These are phyloP conservation scores for Drosera spatulata DNA, from an alignment of 179 eudicot species.

Conservation along the genomic window DNA sequence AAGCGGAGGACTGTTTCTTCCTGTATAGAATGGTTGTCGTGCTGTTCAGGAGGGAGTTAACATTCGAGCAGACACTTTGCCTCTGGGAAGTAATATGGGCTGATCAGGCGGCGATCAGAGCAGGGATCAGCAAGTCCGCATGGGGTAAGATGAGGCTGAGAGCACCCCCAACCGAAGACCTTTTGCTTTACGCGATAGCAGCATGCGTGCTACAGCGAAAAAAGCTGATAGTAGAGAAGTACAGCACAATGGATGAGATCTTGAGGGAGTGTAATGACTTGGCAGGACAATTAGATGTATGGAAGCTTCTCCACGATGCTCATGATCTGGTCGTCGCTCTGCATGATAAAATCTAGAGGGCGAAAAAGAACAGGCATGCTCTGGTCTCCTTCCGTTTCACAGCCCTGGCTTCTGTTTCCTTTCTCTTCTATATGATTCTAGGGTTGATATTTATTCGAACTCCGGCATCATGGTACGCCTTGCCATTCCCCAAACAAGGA, in stretches of 20 bases:
- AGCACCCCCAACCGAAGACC: conserved; percentile 62
- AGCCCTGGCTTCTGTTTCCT: background rate
- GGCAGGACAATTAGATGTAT: conserved; percentile 61
- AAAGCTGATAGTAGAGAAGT: conserved; percentile 54
- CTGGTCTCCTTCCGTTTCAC: background rate
- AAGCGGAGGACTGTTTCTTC: conserved; percentile 66
- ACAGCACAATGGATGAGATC: conserved; percentile 60
- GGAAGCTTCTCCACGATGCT: conserved; percentile 63
- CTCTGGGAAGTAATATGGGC: conserved; percentile 85
- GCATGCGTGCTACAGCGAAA: conserved; percentile 49
- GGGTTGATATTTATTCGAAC: no score
- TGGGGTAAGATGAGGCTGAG: conserved; percentile 40
- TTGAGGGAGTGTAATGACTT: conserved; percentile 56
- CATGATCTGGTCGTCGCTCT: conserved; percentile 52
- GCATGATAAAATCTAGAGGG: conserved; percentile 35
- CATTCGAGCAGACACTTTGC: conserved; percentile 36
- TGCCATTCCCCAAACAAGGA: no score
- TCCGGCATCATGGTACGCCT: no score
- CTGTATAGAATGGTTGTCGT: conserved; percentile 75
- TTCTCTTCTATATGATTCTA: background rate
- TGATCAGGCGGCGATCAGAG: conserved; percentile 56
- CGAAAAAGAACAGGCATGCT: background rate
- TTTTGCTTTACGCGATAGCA: conserved; percentile 52
- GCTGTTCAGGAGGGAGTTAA: conserved; percentile 23
- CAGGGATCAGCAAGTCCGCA: conserved; percentile 41